Conservation (phyloP, 2,329 filamentous ascomycete genomes). For the Atkinsonella texensis region DNA sequence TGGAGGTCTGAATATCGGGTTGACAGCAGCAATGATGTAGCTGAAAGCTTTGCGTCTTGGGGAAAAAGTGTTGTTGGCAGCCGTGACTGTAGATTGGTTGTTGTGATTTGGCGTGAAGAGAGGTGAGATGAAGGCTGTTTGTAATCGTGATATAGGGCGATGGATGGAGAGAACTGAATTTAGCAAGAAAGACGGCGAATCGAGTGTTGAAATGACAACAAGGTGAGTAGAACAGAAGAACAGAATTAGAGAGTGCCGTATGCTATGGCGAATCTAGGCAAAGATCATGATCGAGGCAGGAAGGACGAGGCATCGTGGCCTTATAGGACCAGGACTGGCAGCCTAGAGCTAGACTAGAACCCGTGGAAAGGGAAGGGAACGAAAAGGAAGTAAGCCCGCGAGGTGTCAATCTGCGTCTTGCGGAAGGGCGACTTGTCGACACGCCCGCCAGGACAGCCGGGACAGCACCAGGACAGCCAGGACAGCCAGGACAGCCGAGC, state of each 20-base stretch:
- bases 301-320: constrained; percentile 37
- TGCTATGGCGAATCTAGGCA: constrained; percentile 12
- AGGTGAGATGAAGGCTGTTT: neutral
- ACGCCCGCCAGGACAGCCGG: constrained; percentile 2
- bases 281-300: constrained; percentile 14
- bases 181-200: constrained; percentile 4
- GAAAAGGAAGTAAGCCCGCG: neutral
- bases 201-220: constrained; percentile 3
- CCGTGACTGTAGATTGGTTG: neutral
- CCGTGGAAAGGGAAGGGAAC: neutral
- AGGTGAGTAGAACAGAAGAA: constrained; percentile 6
- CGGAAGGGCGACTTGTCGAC: constrained; percentile 2
- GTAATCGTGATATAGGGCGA: neutral
- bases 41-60: neutral
- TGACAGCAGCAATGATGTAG: neutral
- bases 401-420: constrained; percentile 1
- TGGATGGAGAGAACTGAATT: neutral
- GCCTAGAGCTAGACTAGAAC: constrained; percentile 1
- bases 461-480: too few species aligned
- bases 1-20: neutral
- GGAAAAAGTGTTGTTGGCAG: neutral
- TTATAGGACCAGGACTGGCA: constrained; percentile 29
- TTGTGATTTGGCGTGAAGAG: neutral
- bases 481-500: neutral
- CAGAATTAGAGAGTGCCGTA: constrained; percentile 8